Conservation (phyloP, 140 eudicot species). For the Flaveria floridana region DNA sequence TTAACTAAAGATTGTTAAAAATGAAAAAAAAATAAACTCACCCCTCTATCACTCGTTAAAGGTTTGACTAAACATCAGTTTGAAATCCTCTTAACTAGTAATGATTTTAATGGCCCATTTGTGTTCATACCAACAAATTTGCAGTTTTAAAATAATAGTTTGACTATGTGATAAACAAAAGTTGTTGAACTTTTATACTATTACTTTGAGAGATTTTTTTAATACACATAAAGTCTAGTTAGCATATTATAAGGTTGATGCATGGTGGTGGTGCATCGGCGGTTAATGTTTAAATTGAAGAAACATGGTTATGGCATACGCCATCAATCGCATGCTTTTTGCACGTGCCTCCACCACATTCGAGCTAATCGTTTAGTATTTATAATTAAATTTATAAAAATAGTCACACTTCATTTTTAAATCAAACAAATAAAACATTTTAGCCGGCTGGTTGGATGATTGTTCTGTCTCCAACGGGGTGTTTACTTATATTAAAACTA, state of each 20-base stretch:
- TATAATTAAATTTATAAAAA: neutral
- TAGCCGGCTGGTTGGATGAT: neutral
- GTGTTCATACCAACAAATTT: too few species aligned
- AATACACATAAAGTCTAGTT: neutral
- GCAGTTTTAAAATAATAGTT: too few species aligned
- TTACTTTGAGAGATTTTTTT: neutral
- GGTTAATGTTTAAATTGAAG: neutral
- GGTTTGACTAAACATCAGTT: too few species aligned
- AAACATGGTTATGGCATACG: neutral
- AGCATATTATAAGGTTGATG: slow-evolving; percentile 7
- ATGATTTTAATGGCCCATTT: too few species aligned
- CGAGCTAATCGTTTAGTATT: neutral
- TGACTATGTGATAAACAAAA: too few species aligned
- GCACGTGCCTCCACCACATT: slow-evolving; percentile 29
- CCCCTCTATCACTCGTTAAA: too few species aligned
- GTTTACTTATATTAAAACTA: too few species aligned
- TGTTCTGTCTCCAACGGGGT: neutral
- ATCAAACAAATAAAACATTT: slow-evolving; percentile 1
- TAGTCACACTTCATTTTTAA: neutral
- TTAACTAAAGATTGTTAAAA: too few species aligned
- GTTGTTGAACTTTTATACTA: neutral
- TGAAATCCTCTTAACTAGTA: too few species aligned
- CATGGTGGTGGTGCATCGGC: slow-evolving; percentile 35
- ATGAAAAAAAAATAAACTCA: too few species aligned
- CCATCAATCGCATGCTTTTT: slow-evolving; percentile 16